These are phyloP conservation scores for Diaporthe amygdali DNA, from an alignment of 2,329 filamentous ascomycete species.

Conservation along the genomic window DNA sequence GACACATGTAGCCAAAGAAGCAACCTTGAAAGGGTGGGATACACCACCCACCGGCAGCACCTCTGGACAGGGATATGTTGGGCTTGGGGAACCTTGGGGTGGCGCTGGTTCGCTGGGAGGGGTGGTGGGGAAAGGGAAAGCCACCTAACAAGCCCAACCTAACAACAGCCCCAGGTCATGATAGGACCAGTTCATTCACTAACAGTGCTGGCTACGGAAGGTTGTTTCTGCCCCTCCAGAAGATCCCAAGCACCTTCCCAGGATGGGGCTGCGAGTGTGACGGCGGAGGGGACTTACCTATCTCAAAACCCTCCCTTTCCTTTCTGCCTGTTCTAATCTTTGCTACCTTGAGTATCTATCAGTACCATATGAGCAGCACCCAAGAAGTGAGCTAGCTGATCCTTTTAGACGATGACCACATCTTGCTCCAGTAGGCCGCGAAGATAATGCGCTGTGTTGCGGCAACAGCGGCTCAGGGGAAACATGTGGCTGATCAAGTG, in stretches of 20 bases:
- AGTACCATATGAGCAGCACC: neutral
- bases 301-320: neutral
- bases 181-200: neutral
- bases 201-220: neutral
- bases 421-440: neutral
- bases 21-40: neutral
- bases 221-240: neutral
- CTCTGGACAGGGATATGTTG: slow-evolving; percentile 6
- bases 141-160: neutral
- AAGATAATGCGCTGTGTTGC: neutral
- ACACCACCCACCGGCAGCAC: neutral
- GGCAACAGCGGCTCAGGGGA: neutral
- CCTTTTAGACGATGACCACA: neutral
- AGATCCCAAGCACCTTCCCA: neutral
- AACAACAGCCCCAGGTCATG: neutral
- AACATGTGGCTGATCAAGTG: neutral
- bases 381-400: neutral
- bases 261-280: neutral
- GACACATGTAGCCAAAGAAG: neutral
- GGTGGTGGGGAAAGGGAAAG: neutral
- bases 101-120: neutral
- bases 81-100: neutral
- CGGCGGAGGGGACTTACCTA: neutral
- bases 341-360: neutral
- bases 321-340: neutral